Conservation (phyloP, 1,139 yeast species). For the Geotrichum bryndzae region DNA sequence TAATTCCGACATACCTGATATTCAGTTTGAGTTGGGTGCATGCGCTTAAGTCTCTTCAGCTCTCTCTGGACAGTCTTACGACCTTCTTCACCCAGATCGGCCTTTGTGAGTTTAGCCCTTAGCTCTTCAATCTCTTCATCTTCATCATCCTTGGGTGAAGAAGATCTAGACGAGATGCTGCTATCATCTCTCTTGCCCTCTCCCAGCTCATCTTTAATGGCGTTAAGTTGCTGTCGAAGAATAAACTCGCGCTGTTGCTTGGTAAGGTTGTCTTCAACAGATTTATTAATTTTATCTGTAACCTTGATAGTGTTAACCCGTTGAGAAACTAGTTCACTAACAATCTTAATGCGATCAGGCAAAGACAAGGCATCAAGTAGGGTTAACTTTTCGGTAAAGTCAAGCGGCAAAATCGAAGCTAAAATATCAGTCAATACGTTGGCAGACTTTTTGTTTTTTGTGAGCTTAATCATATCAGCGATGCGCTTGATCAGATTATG, state of each 20-base stretch:
- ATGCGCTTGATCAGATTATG: conserved; percentile 10
- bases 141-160: conserved; percentile 24
- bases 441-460: conserved; percentile 27
- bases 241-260: conserved; percentile 30
- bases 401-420: conserved; percentile 35
- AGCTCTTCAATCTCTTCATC: conserved; percentile 35
- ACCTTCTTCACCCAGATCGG: conserved; percentile 35
- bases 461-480: conserved; percentile 4
- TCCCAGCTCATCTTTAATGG: conserved; percentile 30
- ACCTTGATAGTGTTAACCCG: conserved; percentile 22
- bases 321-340: conserved; percentile 25
- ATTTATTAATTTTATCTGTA: conserved; percentile 24
- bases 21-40: conserved; percentile 66
- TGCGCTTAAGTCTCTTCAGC: conserved; percentile 52
- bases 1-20: conserved; percentile 68
- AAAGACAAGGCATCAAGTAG: conserved; percentile 31
- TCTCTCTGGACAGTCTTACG: conserved; percentile 55
- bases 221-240: conserved; percentile 27
- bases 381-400: conserved; percentile 29
- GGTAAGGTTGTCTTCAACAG: conserved; percentile 22
- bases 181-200: conserved; percentile 15
- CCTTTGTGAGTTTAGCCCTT: conserved; percentile 26
- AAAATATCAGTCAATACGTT: conserved; percentile 35
- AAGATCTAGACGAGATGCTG: conserved; percentile 1
- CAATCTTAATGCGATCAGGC: conserved; percentile 26